Percentiles rank a stretch among this genome's conserved stretches.
Conservation (phyloP, 2,329 filamentous ascomycete genomes). For the Cercospora sp. region DNA sequence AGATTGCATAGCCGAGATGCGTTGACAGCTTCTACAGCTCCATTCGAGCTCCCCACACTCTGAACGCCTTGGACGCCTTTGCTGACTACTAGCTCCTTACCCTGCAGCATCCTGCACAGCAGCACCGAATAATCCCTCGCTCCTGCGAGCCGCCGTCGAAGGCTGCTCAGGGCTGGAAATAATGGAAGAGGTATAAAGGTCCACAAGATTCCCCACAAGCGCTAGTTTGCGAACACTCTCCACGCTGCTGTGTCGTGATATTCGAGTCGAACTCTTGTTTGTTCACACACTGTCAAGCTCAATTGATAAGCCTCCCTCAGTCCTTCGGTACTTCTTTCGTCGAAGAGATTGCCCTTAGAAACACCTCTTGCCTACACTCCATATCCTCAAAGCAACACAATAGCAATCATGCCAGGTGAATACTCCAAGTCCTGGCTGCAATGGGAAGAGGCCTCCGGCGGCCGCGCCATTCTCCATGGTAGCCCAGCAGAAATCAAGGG, state of each 20-base stretch:
- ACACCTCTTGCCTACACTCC: background rate
- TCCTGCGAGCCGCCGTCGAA: background rate
- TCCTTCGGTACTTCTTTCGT: background rate
- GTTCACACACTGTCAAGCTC: background rate
- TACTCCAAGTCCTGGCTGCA: conserved; percentile 29
- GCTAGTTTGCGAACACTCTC: background rate
- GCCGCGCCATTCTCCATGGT: conserved; percentile 28
- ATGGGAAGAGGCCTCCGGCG: conserved; percentile 27
- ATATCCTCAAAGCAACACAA: background rate
- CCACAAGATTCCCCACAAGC: background rate
- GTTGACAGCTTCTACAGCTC: background rate
- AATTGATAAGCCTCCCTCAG: background rate
- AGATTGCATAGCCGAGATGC: background rate
- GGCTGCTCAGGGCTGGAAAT: background rate
- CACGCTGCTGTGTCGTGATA: background rate
- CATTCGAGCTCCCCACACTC: background rate
- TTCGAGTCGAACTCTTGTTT: background rate
- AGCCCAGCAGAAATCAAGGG: conserved; percentile 28
- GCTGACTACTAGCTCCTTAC: background rate
- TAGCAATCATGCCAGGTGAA: conserved; percentile 20
- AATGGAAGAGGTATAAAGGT: background rate
- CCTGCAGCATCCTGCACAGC: background rate
- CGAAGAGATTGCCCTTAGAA: background rate
- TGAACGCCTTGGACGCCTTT: background rate
- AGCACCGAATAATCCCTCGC: background rate